phyloP scores from a whole-genome alignment of 768 basidiomycete species.

The Macrolepiota dolichaula region DNA sequence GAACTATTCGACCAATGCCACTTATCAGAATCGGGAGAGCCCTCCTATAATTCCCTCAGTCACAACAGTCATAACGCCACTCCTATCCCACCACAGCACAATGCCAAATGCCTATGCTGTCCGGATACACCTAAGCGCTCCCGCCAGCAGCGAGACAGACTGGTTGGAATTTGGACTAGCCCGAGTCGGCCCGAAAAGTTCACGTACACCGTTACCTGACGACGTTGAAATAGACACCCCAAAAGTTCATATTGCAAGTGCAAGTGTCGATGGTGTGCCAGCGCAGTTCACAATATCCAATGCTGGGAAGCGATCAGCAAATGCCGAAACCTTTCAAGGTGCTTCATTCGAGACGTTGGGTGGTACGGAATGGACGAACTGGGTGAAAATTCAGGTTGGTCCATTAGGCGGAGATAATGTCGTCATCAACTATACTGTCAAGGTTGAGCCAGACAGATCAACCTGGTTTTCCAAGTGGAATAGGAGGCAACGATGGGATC shows the following conservation, averaged over 20 bases:
- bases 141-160: constrained; percentile 56
- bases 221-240: constrained; percentile 27
- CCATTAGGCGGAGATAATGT: constrained; percentile 45
- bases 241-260: constrained; percentile 52
- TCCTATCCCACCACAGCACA: constrained; percentile 27
- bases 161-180: constrained; percentile 78
- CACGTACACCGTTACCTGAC: constrained; percentile 16
- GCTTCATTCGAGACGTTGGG: constrained; percentile 51
- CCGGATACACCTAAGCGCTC: constrained; percentile 51
- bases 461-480: constrained; percentile 21
- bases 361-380: constrained; percentile 58
- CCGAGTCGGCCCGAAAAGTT: constrained; percentile 20
- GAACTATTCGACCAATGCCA: constrained; percentile 21
- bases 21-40: constrained; percentile 44
- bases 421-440: constrained; percentile 69
- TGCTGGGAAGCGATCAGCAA: constrained; percentile 32
- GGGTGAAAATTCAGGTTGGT: constrained; percentile 61
- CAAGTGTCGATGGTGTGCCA: constrained; percentile 62
- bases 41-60: constrained; percentile 62
- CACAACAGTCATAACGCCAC: constrained; percentile 48
- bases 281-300: constrained; percentile 56
- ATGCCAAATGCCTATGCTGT: constrained; percentile 56
- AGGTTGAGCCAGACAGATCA: constrained; percentile 19
- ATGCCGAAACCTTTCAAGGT: constrained; percentile 27
- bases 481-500: constrained; percentile 32